Base-by-base conservation (phyloP, 164 flowering plant genomes). In the Litsea cubeba region DNA sequence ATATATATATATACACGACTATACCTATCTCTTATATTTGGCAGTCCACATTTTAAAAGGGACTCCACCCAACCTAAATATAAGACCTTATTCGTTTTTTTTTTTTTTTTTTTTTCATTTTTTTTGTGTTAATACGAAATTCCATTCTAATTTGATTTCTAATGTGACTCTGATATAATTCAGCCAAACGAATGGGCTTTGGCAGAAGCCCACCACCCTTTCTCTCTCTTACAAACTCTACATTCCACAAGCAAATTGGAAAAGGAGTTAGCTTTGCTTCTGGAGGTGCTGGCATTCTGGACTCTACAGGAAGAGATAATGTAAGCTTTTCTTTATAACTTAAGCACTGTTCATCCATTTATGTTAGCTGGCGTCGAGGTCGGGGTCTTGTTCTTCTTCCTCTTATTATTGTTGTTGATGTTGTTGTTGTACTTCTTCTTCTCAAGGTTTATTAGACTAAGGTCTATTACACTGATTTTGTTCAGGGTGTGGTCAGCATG, bases 201-300 rank as follows among this genome's bases (percentile, higher is more conserved):
- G 51, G 54, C 22, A 78, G 70, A 77, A 89, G 91, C 70, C 89
- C 91, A 0, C 83, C 79, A 18, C 84, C 91, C 3, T 88, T 68
- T 76, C 75, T 85, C 73, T 67, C 79, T 84, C 23, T 62, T 23
- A 5, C 72, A 5, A 24, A 75, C 17, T 0, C 63, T 4, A 15
- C 50, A 26, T 46, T 76, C 46, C 71, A 5, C 62, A 69, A 50
- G 51, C 72, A 73, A 14, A 73, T 78, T 25, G 28, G 72, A n/a
- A 71, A 49, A 35, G 93, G 93, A 23, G 77, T 82, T 1, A 89
- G 83, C 79, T 89, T 87, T 28, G 89, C 93, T 4, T 87, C 91
- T 0, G 91, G 81, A 35, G 93, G 89, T 3, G 75, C 88, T 0
- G 88, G 91, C 28, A 62, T 87, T 74, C 86, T 86, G 4, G 70